Base-by-base conservation (phyloP, 2,329 filamentous ascomycete genomes). In the Coniochaeta sp. region DNA sequence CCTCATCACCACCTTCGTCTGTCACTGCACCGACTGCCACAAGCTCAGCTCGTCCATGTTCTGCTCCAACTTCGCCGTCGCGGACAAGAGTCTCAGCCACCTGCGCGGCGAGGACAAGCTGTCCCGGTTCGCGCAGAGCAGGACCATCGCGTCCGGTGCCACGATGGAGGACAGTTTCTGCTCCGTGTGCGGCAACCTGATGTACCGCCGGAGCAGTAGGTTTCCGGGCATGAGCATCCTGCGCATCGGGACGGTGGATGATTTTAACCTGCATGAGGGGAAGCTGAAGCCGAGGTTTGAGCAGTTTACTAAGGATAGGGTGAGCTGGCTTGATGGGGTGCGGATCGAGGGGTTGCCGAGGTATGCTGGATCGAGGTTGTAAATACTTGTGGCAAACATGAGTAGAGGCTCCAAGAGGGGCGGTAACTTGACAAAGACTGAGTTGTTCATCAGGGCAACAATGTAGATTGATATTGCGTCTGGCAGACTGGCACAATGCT, bases 1-100 rank as follows among this genome's bases (percentile, higher is more conserved):
- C 50, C 24, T 86, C 0, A 62, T 81, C 19, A 70, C 72, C 61
- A 78, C 74, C 5, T 86, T 86, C 66, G 65, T 86, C 64, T 88
- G 84, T 72, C 76, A 87, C 73, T 88, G 84, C 69, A 68, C 72
- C 36, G 84, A 88, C 71, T 87, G 83, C 70, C 82, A 75, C 66
- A 88, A 88, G 65, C 75, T 88, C 62, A 86, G 82, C 0, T 82
- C 83, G 0, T 84, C 83, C 0, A 84, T 86, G 80, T 86, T 84
- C 70, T 79, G 82, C 2, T 80, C 81, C 58, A 86, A 84, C 71
- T 84, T 87, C 66, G 75, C 75, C 61, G 69, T 85, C 44, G 62
- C 66, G 12, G 75, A 83, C 66, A 65, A 68, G 0, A 61, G 78
- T 60, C 64, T 85, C 0, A 75, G 68, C 55, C 78, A 84, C 64